phyloP scores from a whole-genome alignment of 73 alveolate species.

The Symbiodinium natans region DNA sequence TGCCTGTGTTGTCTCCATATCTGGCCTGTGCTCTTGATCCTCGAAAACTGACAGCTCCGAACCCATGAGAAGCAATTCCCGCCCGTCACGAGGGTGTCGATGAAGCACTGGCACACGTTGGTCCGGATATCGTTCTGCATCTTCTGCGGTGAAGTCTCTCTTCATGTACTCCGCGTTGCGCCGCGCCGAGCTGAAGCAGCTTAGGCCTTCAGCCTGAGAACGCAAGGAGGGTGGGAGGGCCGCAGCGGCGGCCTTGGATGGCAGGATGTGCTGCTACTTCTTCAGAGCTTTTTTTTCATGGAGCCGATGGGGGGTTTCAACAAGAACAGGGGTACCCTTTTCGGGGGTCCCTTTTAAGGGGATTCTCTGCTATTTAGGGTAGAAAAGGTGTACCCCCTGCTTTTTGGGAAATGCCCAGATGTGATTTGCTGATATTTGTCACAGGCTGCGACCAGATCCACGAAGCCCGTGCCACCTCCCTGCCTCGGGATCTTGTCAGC shows the following conservation, averaged over 20 bases:
- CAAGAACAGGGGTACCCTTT: too few species aligned
- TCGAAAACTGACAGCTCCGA: slow-evolving; percentile 72
- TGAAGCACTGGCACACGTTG: slow-evolving; percentile 54
- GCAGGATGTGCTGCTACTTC: too few species aligned
- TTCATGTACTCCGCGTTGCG: slow-evolving; percentile 65
- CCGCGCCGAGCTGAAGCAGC: slow-evolving; percentile 72
- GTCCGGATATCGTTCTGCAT: slow-evolving; percentile 58
- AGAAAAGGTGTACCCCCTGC: too few species aligned
- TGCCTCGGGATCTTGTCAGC: slow-evolving; percentile 32
- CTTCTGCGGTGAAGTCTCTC: slow-evolving; percentile 87
- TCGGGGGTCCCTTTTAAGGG: too few species aligned
- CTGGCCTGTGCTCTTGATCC: slow-evolving; percentile 46
- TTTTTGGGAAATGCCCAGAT: too few species aligned
- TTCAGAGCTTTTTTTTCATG: too few species aligned
- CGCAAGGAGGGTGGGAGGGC: slow-evolving; percentile 52
- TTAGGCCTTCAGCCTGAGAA: background rate
- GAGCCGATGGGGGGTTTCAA: too few species aligned
- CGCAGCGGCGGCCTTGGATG: slow-evolving; percentile 33
- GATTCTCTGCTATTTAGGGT: too few species aligned
- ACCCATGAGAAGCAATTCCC: slow-evolving; percentile 77
- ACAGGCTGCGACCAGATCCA: slow-evolving; percentile 47
- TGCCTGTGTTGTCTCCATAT: slow-evolving; percentile 54
- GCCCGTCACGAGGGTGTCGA: slow-evolving; percentile 67
- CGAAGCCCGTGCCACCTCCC: slow-evolving; percentile 78
- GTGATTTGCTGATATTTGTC: too few species aligned